Evolutionary conservation across 805 yeast species (phyloP).

Genomic region (Pichia phayaonensis): DNA sequence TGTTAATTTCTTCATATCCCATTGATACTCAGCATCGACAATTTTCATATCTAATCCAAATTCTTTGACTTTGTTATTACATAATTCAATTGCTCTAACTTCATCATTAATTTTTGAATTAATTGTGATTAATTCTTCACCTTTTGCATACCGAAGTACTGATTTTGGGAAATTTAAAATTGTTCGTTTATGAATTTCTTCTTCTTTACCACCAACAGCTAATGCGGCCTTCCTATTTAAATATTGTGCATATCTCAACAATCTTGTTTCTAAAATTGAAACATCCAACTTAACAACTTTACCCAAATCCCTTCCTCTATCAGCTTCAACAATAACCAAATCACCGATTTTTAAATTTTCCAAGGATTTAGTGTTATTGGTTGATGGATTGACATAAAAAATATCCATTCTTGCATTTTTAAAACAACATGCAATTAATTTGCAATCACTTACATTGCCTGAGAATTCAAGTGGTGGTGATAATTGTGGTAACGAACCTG

Average conservation of each 20-base stretch:
- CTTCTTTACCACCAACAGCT: neutral
- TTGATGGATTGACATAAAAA: slow-evolving; percentile 46
- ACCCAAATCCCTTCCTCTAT: slow-evolving; percentile 73
- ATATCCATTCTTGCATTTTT: slow-evolving; percentile 77
- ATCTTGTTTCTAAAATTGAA: slow-evolving; percentile 57
- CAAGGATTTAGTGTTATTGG: slow-evolving; percentile 15
- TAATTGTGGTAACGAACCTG: slow-evolving; percentile 26
- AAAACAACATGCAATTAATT: slow-evolving; percentile 60
- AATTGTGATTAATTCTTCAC: slow-evolving; percentile 53
- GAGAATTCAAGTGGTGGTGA: slow-evolving; percentile 18
- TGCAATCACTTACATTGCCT: slow-evolving; percentile 19
- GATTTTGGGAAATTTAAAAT: slow-evolving; percentile 62
- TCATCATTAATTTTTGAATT: slow-evolving; percentile 58
- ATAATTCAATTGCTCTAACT: slow-evolving; percentile 55
- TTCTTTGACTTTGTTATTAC: slow-evolving; percentile 49
- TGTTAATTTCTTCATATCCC: slow-evolving; percentile 75
- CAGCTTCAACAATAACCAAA: slow-evolving; percentile 78
- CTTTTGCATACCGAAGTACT: slow-evolving; percentile 54
- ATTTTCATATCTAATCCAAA: slow-evolving; percentile 47
- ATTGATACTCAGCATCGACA: slow-evolving; percentile 77
- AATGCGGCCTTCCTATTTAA: slow-evolving; percentile 67
- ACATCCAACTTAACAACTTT: slow-evolving; percentile 51
- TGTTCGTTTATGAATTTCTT: slow-evolving; percentile 26
- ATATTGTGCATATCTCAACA: slow-evolving; percentile 56
- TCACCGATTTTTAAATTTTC: slow-evolving; percentile 44